Evolutionary conservation across 2,329 filamentous ascomycete species (phyloP).

Genomic region (Colletotrichum lindemuthianum): DNA sequence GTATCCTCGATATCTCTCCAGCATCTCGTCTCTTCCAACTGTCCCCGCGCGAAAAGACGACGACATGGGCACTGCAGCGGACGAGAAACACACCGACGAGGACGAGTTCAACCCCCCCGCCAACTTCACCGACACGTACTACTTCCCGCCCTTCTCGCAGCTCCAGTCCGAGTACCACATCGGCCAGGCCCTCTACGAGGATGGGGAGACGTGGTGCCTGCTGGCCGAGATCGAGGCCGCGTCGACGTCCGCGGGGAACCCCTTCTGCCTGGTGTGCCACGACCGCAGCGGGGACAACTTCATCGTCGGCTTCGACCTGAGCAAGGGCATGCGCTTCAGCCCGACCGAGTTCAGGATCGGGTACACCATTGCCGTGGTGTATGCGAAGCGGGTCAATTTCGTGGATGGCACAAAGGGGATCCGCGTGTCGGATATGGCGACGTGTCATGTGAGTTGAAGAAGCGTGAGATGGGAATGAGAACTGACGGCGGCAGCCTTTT

Average conservation of each 20-base stretch:
- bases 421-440: slow-evolving; percentile 2
- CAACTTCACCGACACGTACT: slow-evolving; percentile 1
- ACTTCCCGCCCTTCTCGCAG: slow-evolving; percentile 4
- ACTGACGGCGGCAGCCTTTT: neutral
- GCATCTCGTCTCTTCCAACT: neutral
- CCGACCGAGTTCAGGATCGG: neutral
- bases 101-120: slow-evolving; percentile 2
- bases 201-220: neutral
- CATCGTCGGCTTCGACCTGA: neutral
- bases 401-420: neutral
- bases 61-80: neutral
- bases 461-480: too few relatives aligned
- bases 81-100: neutral
- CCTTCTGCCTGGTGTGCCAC: neutral
- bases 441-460: slow-evolving; percentile 7
- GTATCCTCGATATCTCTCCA: neutral
- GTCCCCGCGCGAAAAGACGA: neutral
- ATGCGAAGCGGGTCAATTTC: neutral
- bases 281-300: slow-evolving; percentile 5
- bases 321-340: neutral
- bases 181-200: neutral
- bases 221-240: slow-evolving; percentile 5
- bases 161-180: neutral
- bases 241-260: neutral
- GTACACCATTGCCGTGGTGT: slow-evolving; percentile 6